Evolutionary conservation across 352 stramenopile genomes (phyloP).

Genomic region (Globisporangium carolinianum): DNA sequence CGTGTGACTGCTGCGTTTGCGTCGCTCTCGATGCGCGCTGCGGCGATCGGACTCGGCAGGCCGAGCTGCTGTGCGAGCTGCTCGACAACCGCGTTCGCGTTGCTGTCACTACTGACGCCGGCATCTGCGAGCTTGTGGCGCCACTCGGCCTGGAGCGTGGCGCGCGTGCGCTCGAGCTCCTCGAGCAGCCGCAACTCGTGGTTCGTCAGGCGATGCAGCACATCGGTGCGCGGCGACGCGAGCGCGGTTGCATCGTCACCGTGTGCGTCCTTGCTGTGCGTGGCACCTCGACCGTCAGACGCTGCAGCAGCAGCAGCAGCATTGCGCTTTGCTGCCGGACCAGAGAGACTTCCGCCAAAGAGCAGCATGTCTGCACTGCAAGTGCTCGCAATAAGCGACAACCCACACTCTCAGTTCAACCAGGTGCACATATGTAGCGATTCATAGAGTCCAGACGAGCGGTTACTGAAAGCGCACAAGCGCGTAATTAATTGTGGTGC

Average conservation of each 20-base stretch:
- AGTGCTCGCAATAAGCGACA: not conserved
- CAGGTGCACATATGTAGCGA: not conserved
- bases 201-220: constrained; percentile 63
- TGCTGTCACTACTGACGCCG: constrained; percentile 36
- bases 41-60: constrained; percentile 6
- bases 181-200: constrained; percentile 72
- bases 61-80: constrained; percentile 36
- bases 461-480: not conserved
- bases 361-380: constrained; percentile 34
- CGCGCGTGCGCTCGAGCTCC: constrained; percentile 66
- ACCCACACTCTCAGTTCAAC: not conserved
- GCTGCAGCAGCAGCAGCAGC: not conserved
- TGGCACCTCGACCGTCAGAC: not conserved
- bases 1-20: constrained; percentile 29
- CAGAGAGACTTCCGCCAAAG: constrained; percentile 59
- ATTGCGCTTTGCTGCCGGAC: constrained; percentile 14
- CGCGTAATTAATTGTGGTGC: not conserved
- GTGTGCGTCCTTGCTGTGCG: not conserved
- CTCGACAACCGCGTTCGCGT: constrained; percentile 20
- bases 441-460: not conserved
- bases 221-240: constrained; percentile 39
- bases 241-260: constrained; percentile 1
- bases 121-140: constrained; percentile 37
- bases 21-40: constrained; percentile 12
- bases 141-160: constrained; percentile 64